A percentile compares a stretch with the other conserved stretches of the same genome.
phyloP scores from a whole-genome alignment of 73 alveolate genomes.

The Uronychia setigera region DNA sequence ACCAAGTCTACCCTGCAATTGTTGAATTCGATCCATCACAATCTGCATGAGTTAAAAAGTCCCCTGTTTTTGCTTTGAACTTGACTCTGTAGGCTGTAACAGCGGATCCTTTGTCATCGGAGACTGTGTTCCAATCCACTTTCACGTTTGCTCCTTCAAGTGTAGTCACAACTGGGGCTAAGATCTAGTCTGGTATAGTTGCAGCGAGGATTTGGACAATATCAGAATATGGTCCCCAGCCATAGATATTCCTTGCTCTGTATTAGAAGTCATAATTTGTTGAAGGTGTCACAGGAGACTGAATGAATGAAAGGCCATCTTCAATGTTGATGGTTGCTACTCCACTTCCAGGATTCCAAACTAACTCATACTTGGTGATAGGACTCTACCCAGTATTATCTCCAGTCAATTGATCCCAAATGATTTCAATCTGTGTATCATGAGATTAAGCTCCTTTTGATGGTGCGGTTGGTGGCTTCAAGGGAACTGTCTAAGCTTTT shows the following conservation, averaged over 20 bases:
- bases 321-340: constrained; percentile 3
- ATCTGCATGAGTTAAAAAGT: background rate
- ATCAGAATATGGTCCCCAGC: constrained; percentile 38
- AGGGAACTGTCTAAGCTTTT: constrained; percentile 30
- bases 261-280: constrained; percentile 29
- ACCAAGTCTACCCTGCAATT: background rate
- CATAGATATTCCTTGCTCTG: constrained; percentile 35
- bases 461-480: constrained; percentile 47
- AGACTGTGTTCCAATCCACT: constrained; percentile 16
- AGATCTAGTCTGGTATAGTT: constrained; percentile 4
- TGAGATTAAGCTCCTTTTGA: constrained; percentile 42
- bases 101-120: background rate
- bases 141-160: constrained; percentile 46
- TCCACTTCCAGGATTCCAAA: constrained; percentile 34
- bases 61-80: background rate
- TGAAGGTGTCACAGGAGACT: constrained; percentile 3
- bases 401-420: constrained; percentile 29
- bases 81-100: constrained; percentile 10
- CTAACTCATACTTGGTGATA: constrained; percentile 26
- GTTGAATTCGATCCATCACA: constrained; percentile 27
- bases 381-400: constrained; percentile 35
- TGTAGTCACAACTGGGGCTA: background rate
- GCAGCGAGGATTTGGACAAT: background rate
- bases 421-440: constrained; percentile 28
- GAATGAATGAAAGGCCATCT: background rate